phyloP scores from a whole-genome alignment of 345 rosid genomes.

The Brassica cretica region DNA sequence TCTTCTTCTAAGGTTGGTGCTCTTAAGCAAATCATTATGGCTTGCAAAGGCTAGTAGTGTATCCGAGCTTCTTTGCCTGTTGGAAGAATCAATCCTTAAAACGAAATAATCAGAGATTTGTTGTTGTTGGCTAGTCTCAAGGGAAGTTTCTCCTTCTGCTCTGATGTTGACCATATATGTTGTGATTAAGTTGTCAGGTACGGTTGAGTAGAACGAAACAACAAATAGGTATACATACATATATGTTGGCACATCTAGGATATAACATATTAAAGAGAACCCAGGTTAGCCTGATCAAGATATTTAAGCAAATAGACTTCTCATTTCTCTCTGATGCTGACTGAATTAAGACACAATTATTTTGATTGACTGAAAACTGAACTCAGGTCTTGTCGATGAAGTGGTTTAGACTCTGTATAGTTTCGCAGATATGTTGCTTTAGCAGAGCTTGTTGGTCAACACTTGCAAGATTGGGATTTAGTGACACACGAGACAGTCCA shows the following conservation, averaged over 20 bases:
- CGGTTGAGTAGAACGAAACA: not conserved
- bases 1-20: too few relatives aligned
- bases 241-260: not conserved
- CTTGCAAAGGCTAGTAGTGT: too few relatives aligned
- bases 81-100: too few relatives aligned
- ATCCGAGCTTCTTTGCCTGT: too few relatives aligned
- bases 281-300: not conserved
- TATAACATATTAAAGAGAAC: not conserved
- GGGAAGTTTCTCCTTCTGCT: too few relatives aligned
- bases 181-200: not conserved
- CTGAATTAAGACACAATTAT: too few relatives aligned
- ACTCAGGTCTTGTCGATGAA: not conserved
- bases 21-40: too few relatives aligned
- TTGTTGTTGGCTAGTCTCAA: too few relatives aligned
- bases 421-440: not conserved
- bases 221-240: too few relatives aligned
- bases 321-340: not conserved
- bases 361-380: not conserved
- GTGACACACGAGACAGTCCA: too few relatives aligned
- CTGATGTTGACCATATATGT: too few relatives aligned
- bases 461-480: not conserved
- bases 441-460: not conserved
- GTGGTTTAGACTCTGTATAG: not conserved
- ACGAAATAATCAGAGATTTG: too few relatives aligned
- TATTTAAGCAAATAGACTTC: not conserved